phyloP scores from a whole-genome alignment of 257 asterid species.

The Catharanthus roseus region DNA sequence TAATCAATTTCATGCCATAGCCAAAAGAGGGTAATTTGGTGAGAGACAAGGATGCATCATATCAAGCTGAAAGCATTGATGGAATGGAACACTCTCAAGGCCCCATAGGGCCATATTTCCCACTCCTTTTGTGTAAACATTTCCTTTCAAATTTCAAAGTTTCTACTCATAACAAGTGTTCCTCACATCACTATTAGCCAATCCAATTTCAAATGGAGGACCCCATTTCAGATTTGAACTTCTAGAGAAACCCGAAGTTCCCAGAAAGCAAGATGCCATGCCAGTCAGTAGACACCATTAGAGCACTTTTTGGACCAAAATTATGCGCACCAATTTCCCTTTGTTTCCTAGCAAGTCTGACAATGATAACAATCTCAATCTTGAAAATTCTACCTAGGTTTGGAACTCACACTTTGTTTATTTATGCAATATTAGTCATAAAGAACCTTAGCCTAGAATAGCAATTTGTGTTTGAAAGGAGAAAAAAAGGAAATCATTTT shows the following conservation, averaged over 20 bases:
- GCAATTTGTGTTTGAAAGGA: background rate
- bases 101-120: too few relatives aligned
- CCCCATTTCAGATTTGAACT: slow-evolving; percentile 12
- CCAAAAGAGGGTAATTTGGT: background rate
- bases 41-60: background rate
- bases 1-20: background rate
- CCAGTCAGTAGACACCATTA: slow-evolving; percentile 7
- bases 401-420: background rate
- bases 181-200: slow-evolving; percentile 34
- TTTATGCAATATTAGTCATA: background rate
- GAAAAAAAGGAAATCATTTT: background rate
- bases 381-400: background rate
- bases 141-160: slow-evolving; percentile 15
- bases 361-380: background rate
- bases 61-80: background rate
- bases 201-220: slow-evolving; percentile 22
- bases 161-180: slow-evolving; percentile 35
- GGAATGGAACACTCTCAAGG: slow-evolving; percentile 6
- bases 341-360: background rate
- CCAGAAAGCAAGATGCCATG: slow-evolving; percentile 19
- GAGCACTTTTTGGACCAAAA: slow-evolving; percentile 1
- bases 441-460: background rate
- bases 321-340: background rate
- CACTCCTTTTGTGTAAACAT: slow-evolving; percentile 27
- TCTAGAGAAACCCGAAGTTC: slow-evolving; percentile 9